phyloP scores from a whole-genome alignment of 2,329 filamentous ascomycete genomes.

The Botryotinia convoluta region DNA sequence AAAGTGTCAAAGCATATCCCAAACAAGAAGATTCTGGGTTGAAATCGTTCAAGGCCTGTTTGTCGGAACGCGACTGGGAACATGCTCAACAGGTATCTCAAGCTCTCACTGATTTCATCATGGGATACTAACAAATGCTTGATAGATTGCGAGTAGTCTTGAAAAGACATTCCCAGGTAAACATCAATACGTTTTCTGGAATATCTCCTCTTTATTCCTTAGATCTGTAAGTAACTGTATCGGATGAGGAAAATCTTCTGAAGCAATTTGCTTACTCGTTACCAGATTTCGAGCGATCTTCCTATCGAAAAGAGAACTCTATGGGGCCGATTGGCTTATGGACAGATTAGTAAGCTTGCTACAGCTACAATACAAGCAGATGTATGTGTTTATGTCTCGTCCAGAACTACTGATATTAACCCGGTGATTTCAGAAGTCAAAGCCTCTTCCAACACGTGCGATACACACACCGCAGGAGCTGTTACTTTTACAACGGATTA shows the following conservation, averaged over 20 bases:
- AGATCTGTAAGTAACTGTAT: constrained; percentile 33
- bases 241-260: background rate
- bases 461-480: constrained; percentile 40
- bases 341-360: constrained; percentile 37
- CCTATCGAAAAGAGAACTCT: constrained; percentile 34
- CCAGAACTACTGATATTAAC: constrained; percentile 1
- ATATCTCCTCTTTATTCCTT: constrained; percentile 36
- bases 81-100: constrained; percentile 37
- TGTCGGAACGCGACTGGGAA: constrained; percentile 36
- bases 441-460: constrained; percentile 33
- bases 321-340: constrained; percentile 34
- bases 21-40: constrained; percentile 35
- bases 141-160: constrained; percentile 38
- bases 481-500: constrained; percentile 36
- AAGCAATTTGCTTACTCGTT: constrained; percentile 20
- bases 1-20: constrained; percentile 35
- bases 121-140: constrained; percentile 4
- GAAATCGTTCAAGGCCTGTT: constrained; percentile 37
- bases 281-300: constrained; percentile 30
- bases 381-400: constrained; percentile 27
- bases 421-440: constrained; percentile 28
- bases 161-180: constrained; percentile 38
- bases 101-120: background rate
- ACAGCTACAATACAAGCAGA: constrained; percentile 33
- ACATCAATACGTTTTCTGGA: constrained; percentile 39